Conservation (phyloP, 1,284 basidiomycete species). For the Sporisorium iseilematis-ciliati region DNA sequence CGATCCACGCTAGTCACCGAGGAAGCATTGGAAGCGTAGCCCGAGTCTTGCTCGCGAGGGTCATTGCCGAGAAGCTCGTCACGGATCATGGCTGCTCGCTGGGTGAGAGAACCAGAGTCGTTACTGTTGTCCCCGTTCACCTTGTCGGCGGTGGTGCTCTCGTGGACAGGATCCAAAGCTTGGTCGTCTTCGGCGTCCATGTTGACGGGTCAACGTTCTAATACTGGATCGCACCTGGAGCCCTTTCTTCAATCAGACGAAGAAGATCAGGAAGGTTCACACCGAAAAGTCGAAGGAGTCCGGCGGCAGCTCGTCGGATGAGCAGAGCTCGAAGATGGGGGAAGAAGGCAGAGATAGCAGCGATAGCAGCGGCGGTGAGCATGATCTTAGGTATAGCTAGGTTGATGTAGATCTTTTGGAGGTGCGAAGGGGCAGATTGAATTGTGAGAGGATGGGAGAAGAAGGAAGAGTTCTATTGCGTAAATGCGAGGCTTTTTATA, state of each 20-base stretch:
- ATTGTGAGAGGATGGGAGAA: neutral
- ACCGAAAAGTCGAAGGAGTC: neutral
- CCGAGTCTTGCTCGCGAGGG: constrained; percentile 11
- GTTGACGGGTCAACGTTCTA: neutral
- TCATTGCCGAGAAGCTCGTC: constrained; percentile 34
- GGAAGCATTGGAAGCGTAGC: constrained; percentile 11
- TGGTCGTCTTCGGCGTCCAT: neutral
- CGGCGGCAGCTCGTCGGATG: neutral
- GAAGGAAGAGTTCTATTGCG: constrained; percentile 2
- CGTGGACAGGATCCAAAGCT: neutral
- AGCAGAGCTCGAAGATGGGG: neutral
- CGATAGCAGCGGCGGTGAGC: too few species aligned
- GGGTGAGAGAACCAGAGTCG: constrained; percentile 27
- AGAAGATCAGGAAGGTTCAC: too few species aligned
- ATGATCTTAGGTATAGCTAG: too few species aligned
- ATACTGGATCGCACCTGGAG: too few species aligned
- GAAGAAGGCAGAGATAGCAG: neutral
- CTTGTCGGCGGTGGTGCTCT: neutral
- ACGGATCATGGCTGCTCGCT: constrained; percentile 34
- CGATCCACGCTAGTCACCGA: constrained; percentile 7
- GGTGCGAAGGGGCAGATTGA: neutral
- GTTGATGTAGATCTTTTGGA: too few species aligned
- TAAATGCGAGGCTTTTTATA: neutral
- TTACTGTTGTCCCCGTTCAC: neutral
- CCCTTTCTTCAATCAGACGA: too few species aligned